These are phyloP conservation scores for Tranzscheliella williamsii DNA, from an alignment of 1,284 basidiomycete species.

Conservation along the genomic window DNA sequence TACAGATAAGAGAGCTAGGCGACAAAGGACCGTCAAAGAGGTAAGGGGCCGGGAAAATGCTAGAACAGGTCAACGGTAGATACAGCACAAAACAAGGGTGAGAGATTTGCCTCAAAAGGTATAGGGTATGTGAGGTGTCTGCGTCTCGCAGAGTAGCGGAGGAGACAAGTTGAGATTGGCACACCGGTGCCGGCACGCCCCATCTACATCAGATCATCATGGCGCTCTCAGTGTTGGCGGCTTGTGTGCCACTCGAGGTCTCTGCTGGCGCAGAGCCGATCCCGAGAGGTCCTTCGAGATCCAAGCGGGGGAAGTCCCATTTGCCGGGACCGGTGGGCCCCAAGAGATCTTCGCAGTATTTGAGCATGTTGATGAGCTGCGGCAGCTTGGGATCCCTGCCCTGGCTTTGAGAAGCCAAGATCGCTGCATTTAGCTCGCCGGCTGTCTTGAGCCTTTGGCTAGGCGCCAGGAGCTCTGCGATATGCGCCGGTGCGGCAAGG, in stretches of 20 bases:
- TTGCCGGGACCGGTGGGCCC: constrained; percentile 64
- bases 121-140: too few relatives aligned
- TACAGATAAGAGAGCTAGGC: too few relatives aligned
- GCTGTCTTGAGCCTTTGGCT: constrained; percentile 89
- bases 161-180: too few relatives aligned
- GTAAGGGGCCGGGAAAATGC: too few relatives aligned
- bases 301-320: constrained; percentile 47
- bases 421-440: constrained; percentile 86
- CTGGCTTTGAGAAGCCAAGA: constrained; percentile 85
- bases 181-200: too few relatives aligned
- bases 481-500: constrained; percentile 67
- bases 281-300: constrained; percentile 33
- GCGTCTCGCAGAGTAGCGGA: too few relatives aligned
- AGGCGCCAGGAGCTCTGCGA: constrained; percentile 76
- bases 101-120: too few relatives aligned
- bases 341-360: constrained; percentile 83
- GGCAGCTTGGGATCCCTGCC: constrained; percentile 88
- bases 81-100: too few relatives aligned
- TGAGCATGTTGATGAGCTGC: constrained; percentile 79
- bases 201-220: constrained; percentile 7
- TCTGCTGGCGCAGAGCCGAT: constrained; percentile 3
- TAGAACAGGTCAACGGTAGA: too few relatives aligned
- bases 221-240: background rate
- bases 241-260: background rate
- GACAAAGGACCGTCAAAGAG: too few relatives aligned